Evolutionary conservation across 2,329 filamentous ascomycete genomes (phyloP).

Genomic region (Sarocladium oryzae): DNA sequence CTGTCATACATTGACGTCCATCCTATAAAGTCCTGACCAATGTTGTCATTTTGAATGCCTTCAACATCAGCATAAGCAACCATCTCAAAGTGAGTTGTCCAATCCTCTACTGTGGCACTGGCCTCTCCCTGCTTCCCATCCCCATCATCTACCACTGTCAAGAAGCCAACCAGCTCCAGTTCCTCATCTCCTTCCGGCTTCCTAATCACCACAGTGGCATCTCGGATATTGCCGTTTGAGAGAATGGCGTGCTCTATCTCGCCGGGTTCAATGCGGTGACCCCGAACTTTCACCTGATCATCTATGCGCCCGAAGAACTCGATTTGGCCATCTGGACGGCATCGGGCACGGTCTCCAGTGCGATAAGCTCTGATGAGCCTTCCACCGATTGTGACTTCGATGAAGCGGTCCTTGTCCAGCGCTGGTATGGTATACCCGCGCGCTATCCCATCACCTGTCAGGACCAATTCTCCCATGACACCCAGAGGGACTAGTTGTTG

Average conservation of each 20-base stretch:
- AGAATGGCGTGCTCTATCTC: conserved; percentile 21
- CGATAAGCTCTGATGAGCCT: conserved; percentile 15
- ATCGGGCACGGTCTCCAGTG: conserved; percentile 21
- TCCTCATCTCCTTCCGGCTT: conserved; percentile 10
- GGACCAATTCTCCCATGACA: conserved; percentile 21
- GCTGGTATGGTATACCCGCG: conserved; percentile 16
- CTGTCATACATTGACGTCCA: conserved; percentile 28
- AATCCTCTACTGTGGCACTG: neutral
- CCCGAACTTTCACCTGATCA: conserved; percentile 23
- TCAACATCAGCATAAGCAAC: conserved; percentile 15
- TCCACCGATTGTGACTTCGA: conserved; percentile 11
- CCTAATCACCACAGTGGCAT: conserved; percentile 15
- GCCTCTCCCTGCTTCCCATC: conserved; percentile 5
- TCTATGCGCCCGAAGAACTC: conserved; percentile 24
- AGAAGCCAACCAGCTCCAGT: conserved; percentile 12
- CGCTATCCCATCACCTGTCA: conserved; percentile 20
- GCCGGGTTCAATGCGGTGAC: conserved; percentile 22
- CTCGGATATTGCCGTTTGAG: conserved; percentile 12
- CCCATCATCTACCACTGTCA: neutral
- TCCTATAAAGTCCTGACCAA: conserved; percentile 22
- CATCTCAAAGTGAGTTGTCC: neutral
- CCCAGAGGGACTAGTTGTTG: conserved; percentile 18
- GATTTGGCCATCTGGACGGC: conserved; percentile 17
- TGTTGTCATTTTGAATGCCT: conserved; percentile 5
- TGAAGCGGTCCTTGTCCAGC: conserved; percentile 13